Evolutionary conservation across 2,329 filamentous ascomycete genomes (phyloP), one percentile per base, ranked within the genome.

Genomic region (Pseudogymnoascus sp.): DNA sequence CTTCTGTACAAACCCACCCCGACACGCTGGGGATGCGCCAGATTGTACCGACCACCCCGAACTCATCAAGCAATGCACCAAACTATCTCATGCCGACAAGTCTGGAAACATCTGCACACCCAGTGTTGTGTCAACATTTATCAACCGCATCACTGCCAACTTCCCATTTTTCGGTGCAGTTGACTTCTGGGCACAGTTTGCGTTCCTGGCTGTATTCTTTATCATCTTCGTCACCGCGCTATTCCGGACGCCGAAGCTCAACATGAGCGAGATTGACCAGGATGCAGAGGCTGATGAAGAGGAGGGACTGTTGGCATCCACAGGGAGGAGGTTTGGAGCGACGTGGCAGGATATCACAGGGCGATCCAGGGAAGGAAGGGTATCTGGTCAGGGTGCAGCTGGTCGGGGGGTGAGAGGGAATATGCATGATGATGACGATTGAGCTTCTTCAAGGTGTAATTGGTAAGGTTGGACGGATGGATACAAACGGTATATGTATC

Each of bases 181-280:
- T n/a, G 84, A 91, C 69, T 99, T 97, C 76, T 99, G 93, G 92
- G 90, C 92, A 0, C 95, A 99, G 71, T 97, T 97, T 73, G 89
- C 83, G 11, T 97, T 99, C 78, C 77, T 99, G 47, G 88, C 77
- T 35, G 81, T 97, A 19, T 97, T 96, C 75, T 75, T 96, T 9
- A 77, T 96, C 63, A 87, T 96, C 11, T 90, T 96, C 69, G 65
- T 91, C 21, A 89, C 90, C 0, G 86, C 89, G 2, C 77, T 97
- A 0, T 88, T 97, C 81, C 86, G 89, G 44, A 87, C 91, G 1
- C 93, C 93, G 0, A 87, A 83, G 71, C 76, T 96, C 36, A 86
- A 93, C 69, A 80, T 93, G 63, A 83, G 84, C 53, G 87, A 93
- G 71, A 75, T 96, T 7, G 95, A 97, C 68, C 90, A 93, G 66